A percentile compares a stretch with the other conserved stretches of the same genome.
Evolutionary conservation across 1,139 yeast species (phyloP).

Genomic region (Nakaseomyces nivariensis): DNA sequence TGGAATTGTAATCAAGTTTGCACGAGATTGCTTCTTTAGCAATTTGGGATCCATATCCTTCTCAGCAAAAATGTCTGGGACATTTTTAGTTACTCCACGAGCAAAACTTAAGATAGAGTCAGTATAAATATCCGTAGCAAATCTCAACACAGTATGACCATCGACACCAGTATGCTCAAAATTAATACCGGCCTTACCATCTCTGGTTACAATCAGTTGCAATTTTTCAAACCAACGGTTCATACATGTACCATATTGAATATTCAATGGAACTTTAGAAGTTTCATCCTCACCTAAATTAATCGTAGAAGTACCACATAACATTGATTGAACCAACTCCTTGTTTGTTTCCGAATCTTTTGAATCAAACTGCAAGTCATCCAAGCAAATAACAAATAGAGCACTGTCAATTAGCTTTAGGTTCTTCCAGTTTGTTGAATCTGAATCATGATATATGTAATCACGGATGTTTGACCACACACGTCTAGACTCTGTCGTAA

Average conservation of each 20-base stretch:
- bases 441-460: conserved; percentile 34
- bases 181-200: conserved; percentile 88
- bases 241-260: conserved; percentile 88
- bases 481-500: conserved; percentile 80
- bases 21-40: conserved; percentile 7
- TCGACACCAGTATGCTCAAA: conserved; percentile 95
- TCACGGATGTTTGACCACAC: conserved; percentile 73
- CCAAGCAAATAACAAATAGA: conserved; percentile 70
- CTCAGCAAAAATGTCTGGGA: conserved; percentile 42
- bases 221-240: conserved; percentile 92
- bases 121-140: conserved; percentile 83
- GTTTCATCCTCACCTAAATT: conserved; percentile 11
- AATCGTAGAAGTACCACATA: conserved; percentile 67
- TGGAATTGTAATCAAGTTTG: conserved; percentile 53
- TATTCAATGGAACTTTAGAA: conserved; percentile 42
- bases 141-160: conserved; percentile 84
- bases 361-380: conserved; percentile 60
- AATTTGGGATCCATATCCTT: background rate
- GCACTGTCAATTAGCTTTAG: conserved; percentile 70
- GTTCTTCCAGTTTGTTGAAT: conserved; percentile 53
- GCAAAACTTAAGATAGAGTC: conserved; percentile 86
- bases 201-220: conserved; percentile 80
- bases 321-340: conserved; percentile 69
- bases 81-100: conserved; percentile 64
- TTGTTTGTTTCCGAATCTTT: conserved; percentile 32